Conservation (phyloP, 2,329 filamentous ascomycete genomes). For the Xylariaceae sp. region DNA sequence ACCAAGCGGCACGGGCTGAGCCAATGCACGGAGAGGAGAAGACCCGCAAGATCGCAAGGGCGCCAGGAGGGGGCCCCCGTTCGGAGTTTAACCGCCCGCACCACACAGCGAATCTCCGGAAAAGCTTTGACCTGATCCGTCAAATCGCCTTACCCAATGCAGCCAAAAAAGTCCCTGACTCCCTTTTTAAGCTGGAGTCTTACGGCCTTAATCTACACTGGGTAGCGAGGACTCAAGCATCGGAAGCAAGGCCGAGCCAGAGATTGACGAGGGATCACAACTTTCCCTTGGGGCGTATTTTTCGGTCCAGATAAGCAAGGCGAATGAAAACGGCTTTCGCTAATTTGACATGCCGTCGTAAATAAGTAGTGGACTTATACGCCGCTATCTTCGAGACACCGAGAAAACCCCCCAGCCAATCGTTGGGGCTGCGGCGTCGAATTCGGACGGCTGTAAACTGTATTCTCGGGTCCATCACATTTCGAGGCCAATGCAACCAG, state of each 20-base stretch:
- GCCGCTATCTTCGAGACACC: background rate
- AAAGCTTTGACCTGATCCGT: background rate
- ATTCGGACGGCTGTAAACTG: background rate
- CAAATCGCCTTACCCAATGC: constrained; percentile 3
- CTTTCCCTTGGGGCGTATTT: background rate
- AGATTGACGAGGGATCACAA: background rate
- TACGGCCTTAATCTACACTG: background rate
- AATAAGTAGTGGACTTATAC: no score
- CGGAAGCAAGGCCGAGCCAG: background rate
- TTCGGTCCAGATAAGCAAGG: no score
- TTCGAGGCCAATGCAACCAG: constrained; percentile 1
- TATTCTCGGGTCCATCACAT: background rate
- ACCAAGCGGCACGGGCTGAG: no score
- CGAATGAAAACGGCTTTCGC: background rate
- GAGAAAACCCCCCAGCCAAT: constrained; percentile 1
- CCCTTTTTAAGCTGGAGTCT: constrained; percentile 6
- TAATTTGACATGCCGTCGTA: background rate
- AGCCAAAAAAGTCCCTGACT: constrained; percentile 16
- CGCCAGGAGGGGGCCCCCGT: background rate
- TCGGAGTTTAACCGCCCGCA: background rate
- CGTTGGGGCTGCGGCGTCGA: background rate
- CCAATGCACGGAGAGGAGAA: background rate
- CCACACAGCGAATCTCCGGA: background rate
- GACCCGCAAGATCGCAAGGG: constrained; percentile 2
- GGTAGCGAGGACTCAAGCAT: background rate